phyloP scores from a whole-genome alignment of 1,139 yeast species.

The Kurtzmaniella quercitrusa region DNA sequence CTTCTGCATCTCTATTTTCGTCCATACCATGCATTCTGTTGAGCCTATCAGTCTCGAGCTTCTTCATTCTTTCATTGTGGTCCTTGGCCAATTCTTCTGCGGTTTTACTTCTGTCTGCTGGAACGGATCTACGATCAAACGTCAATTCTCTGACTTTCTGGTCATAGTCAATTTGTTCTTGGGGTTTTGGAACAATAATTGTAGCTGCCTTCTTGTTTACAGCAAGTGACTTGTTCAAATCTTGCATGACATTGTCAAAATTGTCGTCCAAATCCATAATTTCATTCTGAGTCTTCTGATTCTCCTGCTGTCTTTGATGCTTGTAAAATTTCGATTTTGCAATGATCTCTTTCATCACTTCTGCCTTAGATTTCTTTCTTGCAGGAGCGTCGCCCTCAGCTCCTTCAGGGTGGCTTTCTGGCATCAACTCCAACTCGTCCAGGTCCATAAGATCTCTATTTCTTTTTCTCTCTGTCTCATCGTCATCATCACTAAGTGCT shows the following conservation, averaged over 20 bases:
- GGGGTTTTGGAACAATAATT: slow-evolving; percentile 26
- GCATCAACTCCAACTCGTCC: slow-evolving; percentile 29
- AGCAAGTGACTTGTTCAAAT: slow-evolving; percentile 21
- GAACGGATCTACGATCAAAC: slow-evolving; percentile 84
- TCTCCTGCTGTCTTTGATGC: slow-evolving; percentile 79
- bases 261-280: slow-evolving; percentile 77
- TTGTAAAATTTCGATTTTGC: slow-evolving; percentile 91
- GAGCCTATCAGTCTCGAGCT: slow-evolving; percentile 70
- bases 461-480: slow-evolving; percentile 22
- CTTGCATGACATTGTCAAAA: slow-evolving; percentile 74
- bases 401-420: slow-evolving; percentile 9
- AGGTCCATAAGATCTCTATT: slow-evolving; percentile 20
- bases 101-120: slow-evolving; percentile 95
- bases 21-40: slow-evolving; percentile 80
- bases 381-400: slow-evolving; percentile 26
- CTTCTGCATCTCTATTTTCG: slow-evolving; percentile 51
- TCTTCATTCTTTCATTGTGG: slow-evolving; percentile 59
- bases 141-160: slow-evolving; percentile 72
- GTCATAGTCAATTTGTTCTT: slow-evolving; percentile 63
- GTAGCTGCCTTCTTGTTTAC: slow-evolving; percentile 11
- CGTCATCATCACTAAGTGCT: slow-evolving; percentile 45
- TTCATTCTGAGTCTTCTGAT: slow-evolving; percentile 63
- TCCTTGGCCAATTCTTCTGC: slow-evolving; percentile 77
- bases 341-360: slow-evolving; percentile 94
- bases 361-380: slow-evolving; percentile 82